Evolutionary conservation across 2,329 filamentous ascomycete genomes (phyloP), one percentile per base, ranked within the genome.

Genomic region (Stagonosporopsis rhizophila): DNA sequence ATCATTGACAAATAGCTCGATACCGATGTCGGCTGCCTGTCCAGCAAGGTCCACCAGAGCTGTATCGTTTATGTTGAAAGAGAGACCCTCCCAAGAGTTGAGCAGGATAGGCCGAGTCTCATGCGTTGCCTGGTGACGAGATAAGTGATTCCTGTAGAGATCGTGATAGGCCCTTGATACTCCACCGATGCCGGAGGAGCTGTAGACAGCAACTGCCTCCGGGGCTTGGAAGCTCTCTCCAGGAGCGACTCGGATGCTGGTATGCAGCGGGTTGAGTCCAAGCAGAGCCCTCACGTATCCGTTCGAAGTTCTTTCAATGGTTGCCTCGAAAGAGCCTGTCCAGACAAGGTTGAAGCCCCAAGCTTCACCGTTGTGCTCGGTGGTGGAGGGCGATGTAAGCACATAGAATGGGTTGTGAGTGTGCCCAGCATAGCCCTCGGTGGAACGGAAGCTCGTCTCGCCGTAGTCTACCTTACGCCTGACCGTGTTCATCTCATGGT

Each of bases 261-360:
- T 78, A 51, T 89, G 86, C 7, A 81, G 71, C 0, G 85, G 82
- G 61, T 89, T 88, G 46, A 89, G 75, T 7, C 87, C 87, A 1
- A 89, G 73, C 14, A 86, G 71, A 1, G 85, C 84, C 2, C 87
- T 82, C 0, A 85, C 85, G 54, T 85, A 79, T 0, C 86, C 86
- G 35, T 87, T 85, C 0, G 86, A 86, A 56, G 83, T 82, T 50
- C 84, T 85, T 63, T 89, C 86, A 0, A 87, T 81, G n/a, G 85
- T 81, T 0, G 83, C 83, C 1, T 80, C 77, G 62, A 88, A 88
- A 0, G 85, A 88, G 2, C 87, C 87, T 0, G 85, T 85, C 70
- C 88, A 89, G 17, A 89, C 78, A 2, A 89, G 79, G 1, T 84
- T 87, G 70, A 89, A 88, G 0, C 85, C 87, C 80, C 85, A 89